A percentile compares a stretch with the other conserved stretches of the same genome.
Evolutionary conservation across 2,329 filamentous ascomycete genomes (phyloP).

Genomic region (Aspergillus japonicus): DNA sequence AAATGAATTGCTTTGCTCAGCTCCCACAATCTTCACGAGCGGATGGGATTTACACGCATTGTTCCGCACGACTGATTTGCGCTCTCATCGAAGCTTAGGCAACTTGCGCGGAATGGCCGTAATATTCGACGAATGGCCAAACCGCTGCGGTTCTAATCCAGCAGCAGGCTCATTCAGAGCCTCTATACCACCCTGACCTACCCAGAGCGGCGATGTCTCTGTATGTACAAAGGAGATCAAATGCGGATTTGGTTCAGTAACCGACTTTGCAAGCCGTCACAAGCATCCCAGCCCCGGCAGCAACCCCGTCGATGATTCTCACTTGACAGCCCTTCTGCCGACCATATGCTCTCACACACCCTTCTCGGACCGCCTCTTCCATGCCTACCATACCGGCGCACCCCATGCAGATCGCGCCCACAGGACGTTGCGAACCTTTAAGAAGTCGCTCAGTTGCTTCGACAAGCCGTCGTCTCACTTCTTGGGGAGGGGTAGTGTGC

Average conservation of each 20-base stretch:
- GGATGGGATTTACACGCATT: not conserved
- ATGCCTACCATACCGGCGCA: constrained; percentile 91
- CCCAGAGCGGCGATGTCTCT: not conserved
- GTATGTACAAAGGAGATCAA: not conserved
- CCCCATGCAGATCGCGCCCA: constrained; percentile 74
- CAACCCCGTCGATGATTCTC: constrained; percentile 70
- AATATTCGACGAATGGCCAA: not conserved
- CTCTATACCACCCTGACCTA: not conserved
- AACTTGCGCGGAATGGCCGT: not conserved
- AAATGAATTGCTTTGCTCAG: not conserved
- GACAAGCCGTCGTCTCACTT: constrained; percentile 65
- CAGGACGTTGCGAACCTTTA: constrained; percentile 44
- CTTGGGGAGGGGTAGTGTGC: constrained; percentile 64
- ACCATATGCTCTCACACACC: constrained; percentile 65
- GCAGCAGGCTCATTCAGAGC: not conserved
- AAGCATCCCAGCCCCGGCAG: constrained; percentile 38
- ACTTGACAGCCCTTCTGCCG: constrained; percentile 58
- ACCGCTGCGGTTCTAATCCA: not conserved
- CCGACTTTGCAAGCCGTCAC: constrained; percentile 39
- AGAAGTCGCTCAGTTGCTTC: constrained; percentile 69
- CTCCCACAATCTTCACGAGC: not conserved
- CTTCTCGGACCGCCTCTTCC: constrained; percentile 70
- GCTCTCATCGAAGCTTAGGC: not conserved
- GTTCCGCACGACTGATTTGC: not conserved
- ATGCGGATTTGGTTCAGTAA: constrained; percentile 22